phyloP scores from a whole-genome alignment of 2,329 filamentous ascomycete species.

The Endocalyx cinctus region DNA sequence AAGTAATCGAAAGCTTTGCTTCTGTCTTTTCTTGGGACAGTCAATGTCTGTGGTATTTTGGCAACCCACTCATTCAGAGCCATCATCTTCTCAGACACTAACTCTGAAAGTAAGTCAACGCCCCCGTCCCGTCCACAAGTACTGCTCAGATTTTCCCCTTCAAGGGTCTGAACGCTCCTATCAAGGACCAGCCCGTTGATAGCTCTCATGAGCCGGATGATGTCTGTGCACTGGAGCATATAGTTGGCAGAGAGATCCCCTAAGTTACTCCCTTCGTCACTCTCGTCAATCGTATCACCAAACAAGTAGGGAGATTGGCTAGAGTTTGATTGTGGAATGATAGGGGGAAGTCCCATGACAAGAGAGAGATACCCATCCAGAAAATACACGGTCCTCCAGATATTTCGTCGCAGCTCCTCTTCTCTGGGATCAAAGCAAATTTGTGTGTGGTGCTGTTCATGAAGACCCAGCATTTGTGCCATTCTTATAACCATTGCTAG shows the following conservation, averaged over 20 bases:
- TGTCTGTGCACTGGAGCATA: no score
- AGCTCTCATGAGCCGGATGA: no score
- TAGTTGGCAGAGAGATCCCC: no score
- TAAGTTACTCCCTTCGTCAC: background rate
- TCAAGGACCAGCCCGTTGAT: no score
- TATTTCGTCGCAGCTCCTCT: slow-evolving; percentile 3
- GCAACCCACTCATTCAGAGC: no score
- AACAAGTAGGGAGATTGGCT: slow-evolving; percentile 2
- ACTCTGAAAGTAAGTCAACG: no score
- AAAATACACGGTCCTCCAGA: slow-evolving; percentile 2
- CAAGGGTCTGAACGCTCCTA: no score
- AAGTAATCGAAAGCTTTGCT: slow-evolving; percentile 3
- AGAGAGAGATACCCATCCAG: slow-evolving; percentile 4
- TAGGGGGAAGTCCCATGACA: slow-evolving; percentile 3
- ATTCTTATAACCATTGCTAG: slow-evolving; percentile 3
- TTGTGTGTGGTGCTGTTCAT: slow-evolving; percentile 2
- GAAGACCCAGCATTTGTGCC: slow-evolving; percentile 7
- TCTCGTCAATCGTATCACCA: slow-evolving; percentile 3
- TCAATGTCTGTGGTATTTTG: no score
- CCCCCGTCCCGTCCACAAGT: no score
- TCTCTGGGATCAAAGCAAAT: background rate
- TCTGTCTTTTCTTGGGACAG: slow-evolving; percentile 2
- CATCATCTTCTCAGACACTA: no score
- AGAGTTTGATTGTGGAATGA: slow-evolving; percentile 3
- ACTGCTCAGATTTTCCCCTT: no score